Conservation (phyloP, 352 stramenopile genomes). For the Phytopythium cucurbitacearum region DNA sequence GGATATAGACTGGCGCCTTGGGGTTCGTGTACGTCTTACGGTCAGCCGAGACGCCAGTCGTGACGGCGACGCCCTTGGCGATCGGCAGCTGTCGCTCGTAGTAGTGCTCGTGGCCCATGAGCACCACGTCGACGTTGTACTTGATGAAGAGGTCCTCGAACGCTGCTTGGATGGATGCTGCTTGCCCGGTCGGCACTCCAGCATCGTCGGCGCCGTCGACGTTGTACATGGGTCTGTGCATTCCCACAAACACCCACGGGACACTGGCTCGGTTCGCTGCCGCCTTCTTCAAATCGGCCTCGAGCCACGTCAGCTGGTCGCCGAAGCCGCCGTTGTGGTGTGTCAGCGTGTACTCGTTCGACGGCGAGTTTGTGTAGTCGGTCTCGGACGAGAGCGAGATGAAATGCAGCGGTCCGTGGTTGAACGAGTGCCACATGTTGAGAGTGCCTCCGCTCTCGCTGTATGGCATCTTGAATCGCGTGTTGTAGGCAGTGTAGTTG, state of each 20-base stretch:
- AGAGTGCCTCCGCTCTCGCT: slow-evolving; percentile 40
- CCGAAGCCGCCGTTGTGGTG: slow-evolving; percentile 41
- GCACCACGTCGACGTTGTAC: slow-evolving; percentile 83
- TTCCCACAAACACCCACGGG: slow-evolving; percentile 70
- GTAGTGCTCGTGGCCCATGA: slow-evolving; percentile 82
- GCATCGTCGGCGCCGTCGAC: slow-evolving; percentile 11
- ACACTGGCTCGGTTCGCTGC: slow-evolving; percentile 35
- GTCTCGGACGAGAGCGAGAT: slow-evolving; percentile 83
- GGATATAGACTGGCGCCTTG: slow-evolving; percentile 57
- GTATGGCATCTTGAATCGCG: slow-evolving; percentile 84
- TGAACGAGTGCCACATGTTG: slow-evolving; percentile 90
- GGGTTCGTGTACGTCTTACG: slow-evolving; percentile 54
- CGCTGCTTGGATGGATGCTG: slow-evolving; percentile 34
- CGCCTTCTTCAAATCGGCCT: slow-evolving; percentile 55
- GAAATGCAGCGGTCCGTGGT: slow-evolving; percentile 79
- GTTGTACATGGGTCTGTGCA: slow-evolving; percentile 75
- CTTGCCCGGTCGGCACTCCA: slow-evolving; percentile 14
- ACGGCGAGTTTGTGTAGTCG: slow-evolving; percentile 34
- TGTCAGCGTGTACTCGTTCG: slow-evolving; percentile 23
- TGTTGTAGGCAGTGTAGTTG: slow-evolving; percentile 85
- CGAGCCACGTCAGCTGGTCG: slow-evolving; percentile 43
- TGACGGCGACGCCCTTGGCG: slow-evolving; percentile 29
- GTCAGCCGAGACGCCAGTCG: slow-evolving; percentile 43
- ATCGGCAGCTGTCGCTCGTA: slow-evolving; percentile 80
- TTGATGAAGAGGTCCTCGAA: slow-evolving; percentile 85